These are phyloP conservation scores for Rhodotorula graminis DNA, from an alignment of 768 basidiomycete species.

Conservation along the genomic window DNA sequence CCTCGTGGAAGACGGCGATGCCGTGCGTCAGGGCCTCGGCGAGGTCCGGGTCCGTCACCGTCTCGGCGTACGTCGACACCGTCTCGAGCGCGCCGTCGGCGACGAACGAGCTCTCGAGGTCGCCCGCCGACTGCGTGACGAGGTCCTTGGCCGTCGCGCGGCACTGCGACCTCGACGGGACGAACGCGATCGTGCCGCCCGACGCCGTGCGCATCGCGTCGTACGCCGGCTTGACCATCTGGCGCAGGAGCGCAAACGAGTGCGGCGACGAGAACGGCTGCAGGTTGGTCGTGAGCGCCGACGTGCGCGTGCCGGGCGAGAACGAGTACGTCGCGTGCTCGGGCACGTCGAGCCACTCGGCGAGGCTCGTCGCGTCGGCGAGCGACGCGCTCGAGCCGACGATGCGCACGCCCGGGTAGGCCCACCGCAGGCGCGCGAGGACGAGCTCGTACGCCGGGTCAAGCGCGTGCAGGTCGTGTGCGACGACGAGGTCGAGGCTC, in stretches of 20 bases:
- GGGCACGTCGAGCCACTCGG: conserved; percentile 69
- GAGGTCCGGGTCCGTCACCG: conserved; percentile 61
- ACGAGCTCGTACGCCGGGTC: conserved; percentile 75
- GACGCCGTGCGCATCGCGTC: conserved; percentile 56
- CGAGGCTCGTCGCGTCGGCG: conserved; percentile 72
- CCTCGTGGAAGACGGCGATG: conserved; percentile 79
- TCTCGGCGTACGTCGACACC: conserved; percentile 58
- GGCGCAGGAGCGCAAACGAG: conserved; percentile 78
- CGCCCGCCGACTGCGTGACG: conserved; percentile 77
- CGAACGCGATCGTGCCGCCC: conserved; percentile 66
- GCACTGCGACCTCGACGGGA: conserved; percentile 78
- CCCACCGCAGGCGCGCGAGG: conserved; percentile 64
- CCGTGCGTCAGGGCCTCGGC: conserved; percentile 74
- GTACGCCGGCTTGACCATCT: conserved; percentile 86
- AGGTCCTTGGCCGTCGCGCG: conserved; percentile 69
- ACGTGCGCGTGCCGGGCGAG: conserved; percentile 74
- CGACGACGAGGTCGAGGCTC: conserved; percentile 64
- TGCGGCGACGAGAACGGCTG: conserved; percentile 80
- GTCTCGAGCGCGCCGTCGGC: conserved; percentile 50
- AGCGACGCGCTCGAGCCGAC: conserved; percentile 74
- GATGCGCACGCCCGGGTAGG: conserved; percentile 62
- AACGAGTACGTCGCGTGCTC: conserved; percentile 65
- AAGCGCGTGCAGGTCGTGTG: conserved; percentile 79
- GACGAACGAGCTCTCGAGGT: conserved; percentile 53
- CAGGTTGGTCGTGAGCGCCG: conserved; percentile 62